Base-by-base conservation (phyloP, 2,329 filamentous ascomycete genomes). In the Sporothrix sp. region DNA sequence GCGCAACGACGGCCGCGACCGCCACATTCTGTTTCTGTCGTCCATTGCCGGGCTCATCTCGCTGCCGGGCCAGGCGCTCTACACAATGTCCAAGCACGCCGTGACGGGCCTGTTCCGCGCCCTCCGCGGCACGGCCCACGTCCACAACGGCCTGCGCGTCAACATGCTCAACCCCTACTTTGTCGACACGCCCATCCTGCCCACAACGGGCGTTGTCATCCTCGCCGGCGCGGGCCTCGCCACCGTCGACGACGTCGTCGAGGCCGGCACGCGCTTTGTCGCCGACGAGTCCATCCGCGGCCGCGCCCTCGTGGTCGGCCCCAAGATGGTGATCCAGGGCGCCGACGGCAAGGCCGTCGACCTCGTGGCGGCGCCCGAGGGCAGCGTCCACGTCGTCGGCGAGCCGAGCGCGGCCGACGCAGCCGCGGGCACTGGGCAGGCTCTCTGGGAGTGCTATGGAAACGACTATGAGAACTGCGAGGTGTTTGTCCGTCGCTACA, bases 151-250 rank as follows among this genome's bases (percentile, higher is more conserved):
- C 37, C 65, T 85, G 48, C 73, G 82, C 45, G 68, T 83, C 56
- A 85, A 85, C 62, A 70, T 85, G 62, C 63, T 85, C 25, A 76
- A 75, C 53, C 82, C 82, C 0, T 85, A 84, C 65, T 85, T 83
- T 63, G 66, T 70, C 58, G 74, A 78, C 57, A 81, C 78, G 10
- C 73, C 75, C 18, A 74, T 85, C 43, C 61, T 81, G 8, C 63
- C 71, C 0, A 53, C 65, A 1, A 47, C 55, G 1, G 78, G 70
- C 21, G 69, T 73, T n/a, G 52, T 73, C 1, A 50, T 82, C 14
- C 68, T 85, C 3, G 74, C 79, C 0, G 82, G 81, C 25, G 69
- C 68, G 14, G 75, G 68, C 2, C 65, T 74, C 53, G 79, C 75
- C 5, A 67, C 67, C 27, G 63, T 72, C 35, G 72, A 71, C 30